Evolutionary conservation across 495 filamentous ascomycete species (phyloP), one percentile per base, ranked within the genome.

Genomic region (Neurospora sp.): DNA sequence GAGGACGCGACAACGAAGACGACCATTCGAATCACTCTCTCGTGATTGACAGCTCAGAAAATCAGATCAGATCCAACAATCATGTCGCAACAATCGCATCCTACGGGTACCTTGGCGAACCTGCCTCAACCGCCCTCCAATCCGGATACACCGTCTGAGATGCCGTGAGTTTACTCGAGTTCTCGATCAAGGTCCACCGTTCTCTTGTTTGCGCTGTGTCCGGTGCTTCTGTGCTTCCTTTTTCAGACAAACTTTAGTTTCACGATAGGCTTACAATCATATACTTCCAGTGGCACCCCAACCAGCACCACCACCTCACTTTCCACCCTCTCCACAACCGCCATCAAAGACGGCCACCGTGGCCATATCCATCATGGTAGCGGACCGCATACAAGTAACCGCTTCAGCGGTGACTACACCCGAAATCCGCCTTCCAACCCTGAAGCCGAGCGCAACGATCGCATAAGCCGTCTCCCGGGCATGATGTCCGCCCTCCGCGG

Each of bases 301-400:
- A 96, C 93, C 75, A 95, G 92, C 72, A 90, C 91, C 37, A 95
- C 92, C 7, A 95, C 93, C 12, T 93, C 93, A 35, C 89, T 97
- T 74, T 96, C 93, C 23, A 91, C 92, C 14, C 87, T 97, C 40
- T 95, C 92, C 23, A 97, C 94, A 38, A 95, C 93, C 7, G 94
- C 94, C 69, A 96, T 96, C 85, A 97, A 96, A 83, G 94, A 97
- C 77, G 94, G 94, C 74, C 93, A 96, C 76, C 91, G 92, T 74
- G 94, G 94, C 78, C 88, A 93, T 74, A 80, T 84, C 35, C 84
- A 85, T 72, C 85, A 86, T 23, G 81, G 86, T 9, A 66, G 54
- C 54, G 54, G 54, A 66, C 54, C 54, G 14, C 54, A 66, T 18
- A 66, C 54, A 18, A 66, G 54, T 18, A 66, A 66, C 70, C 79